Evolutionary conservation across 1,139 yeast species (phyloP).

Genomic region (Nakaseomyces bracarensis): DNA sequence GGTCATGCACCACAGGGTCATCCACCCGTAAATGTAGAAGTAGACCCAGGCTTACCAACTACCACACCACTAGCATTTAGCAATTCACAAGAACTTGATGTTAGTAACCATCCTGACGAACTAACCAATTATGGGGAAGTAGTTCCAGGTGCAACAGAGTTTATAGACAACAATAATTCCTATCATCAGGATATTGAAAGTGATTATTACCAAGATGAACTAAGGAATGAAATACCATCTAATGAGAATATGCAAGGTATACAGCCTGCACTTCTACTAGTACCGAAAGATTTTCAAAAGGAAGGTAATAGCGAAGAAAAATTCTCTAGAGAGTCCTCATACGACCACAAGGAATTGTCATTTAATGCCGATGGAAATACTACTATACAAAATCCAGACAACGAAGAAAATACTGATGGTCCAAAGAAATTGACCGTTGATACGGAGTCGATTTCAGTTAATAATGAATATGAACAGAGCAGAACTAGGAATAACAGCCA

Average conservation of each 20-base stretch:
- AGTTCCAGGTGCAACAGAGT: neutral
- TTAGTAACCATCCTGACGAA: neutral
- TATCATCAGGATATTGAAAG: neutral
- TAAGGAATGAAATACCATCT: neutral
- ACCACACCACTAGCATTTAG: neutral
- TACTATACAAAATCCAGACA: neutral
- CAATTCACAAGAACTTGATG: neutral
- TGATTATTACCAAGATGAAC: neutral
- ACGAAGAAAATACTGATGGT: neutral
- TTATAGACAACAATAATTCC: neutral
- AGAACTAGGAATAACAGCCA: neutral
- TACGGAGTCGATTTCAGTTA: neutral
- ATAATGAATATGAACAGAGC: neutral
- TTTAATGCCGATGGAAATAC: neutral
- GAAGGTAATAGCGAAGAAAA: conserved; percentile 7
- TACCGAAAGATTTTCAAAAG: conserved; percentile 24
- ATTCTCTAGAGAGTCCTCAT: neutral
- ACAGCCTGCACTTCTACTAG: conserved; percentile 21
- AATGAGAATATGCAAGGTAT: neutral
- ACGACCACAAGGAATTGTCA: neutral
- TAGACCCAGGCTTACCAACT: neutral
- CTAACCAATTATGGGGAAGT: neutral
- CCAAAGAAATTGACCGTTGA: neutral
- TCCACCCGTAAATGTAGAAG: conserved; percentile 3
- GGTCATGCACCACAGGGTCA: conserved; percentile 7